Base-by-base conservation (phyloP, 1,284 basidiomycete genomes). In the Leccinum solheimii region DNA sequence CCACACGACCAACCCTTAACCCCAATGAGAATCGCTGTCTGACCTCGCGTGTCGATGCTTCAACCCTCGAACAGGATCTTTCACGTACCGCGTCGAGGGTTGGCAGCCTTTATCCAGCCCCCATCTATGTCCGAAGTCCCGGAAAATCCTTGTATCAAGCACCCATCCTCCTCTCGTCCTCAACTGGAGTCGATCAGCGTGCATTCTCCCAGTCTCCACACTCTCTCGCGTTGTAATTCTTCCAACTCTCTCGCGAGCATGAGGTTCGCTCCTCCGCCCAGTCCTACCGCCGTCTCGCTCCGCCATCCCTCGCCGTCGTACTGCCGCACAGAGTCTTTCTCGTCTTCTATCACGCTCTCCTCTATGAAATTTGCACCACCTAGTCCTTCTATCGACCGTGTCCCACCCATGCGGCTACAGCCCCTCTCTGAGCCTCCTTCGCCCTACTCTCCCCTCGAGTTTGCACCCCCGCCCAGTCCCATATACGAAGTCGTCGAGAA, bases 121-220 rank as follows among this genome's bases (percentile, higher is more conserved):
- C 78, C 81, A 59, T 65, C 69, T 59, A 64, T 61, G 13, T 59
- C 70, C 21, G 70, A 74, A 26, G 74, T 76, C 56, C 53, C 63
- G n/a, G 45, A 48, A 21, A 65, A 69, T 59, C 52, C 64, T 55
- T 63, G n/a, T 43, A 56, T 56, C 55, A 43, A 45, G 19, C 65
- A 58, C 8, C 43, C 57, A 21, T 30, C 61, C 30, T 43, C 64
- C 66, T 65, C 55, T 52, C 66, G 32, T 1, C 64, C 51, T 48
- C 10, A 4, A 26, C 67, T 26, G 21, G 67, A 55, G n/a, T 58
- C 71, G 5, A 63, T 73, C 56, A 67, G n/a, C 43, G 64, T 74
- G 2, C 65, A 67, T 23, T 23, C 67, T 26, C 30, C 72, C 16
- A 64, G 49, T 14, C 19, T 64, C 38, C 66, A 74, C 48, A 59